A percentile compares a stretch with the other conserved stretches of the same genome.
phyloP scores from a whole-genome alignment of 2,329 filamentous ascomycete species.

The Emydomyces testavorans region DNA sequence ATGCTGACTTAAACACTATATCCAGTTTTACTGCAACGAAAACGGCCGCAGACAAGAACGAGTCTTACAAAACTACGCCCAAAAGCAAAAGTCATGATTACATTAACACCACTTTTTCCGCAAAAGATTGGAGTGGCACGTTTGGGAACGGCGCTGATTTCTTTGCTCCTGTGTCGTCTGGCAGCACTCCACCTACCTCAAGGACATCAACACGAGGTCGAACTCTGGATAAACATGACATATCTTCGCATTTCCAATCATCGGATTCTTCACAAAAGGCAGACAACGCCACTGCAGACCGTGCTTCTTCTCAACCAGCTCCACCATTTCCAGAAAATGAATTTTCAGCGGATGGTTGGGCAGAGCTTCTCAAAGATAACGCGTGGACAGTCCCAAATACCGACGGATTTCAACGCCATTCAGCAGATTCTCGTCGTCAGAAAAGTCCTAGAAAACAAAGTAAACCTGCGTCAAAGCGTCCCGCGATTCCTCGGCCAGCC shows the following conservation, averaged over 20 bases:
- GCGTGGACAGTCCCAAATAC: slow-evolving; percentile 26
- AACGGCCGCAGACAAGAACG: background rate
- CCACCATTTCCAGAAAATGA: slow-evolving; percentile 24
- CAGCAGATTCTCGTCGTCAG: slow-evolving; percentile 19
- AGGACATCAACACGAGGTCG: slow-evolving; percentile 19
- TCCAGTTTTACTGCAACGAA: slow-evolving; percentile 1
- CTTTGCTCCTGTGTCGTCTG: slow-evolving; percentile 25
- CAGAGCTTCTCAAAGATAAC: slow-evolving; percentile 27
- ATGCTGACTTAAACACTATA: background rate
- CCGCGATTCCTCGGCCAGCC: slow-evolving; percentile 25
- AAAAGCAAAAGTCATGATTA: slow-evolving; percentile 28
- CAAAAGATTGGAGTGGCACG: slow-evolving; percentile 32
- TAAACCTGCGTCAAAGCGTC: slow-evolving; percentile 22
- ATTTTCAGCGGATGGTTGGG: slow-evolving; percentile 33
- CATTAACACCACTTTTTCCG: slow-evolving; percentile 32
- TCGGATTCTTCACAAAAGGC: slow-evolving; percentile 1
- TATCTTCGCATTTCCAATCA: slow-evolving; percentile 16
- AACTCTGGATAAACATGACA: slow-evolving; percentile 18
- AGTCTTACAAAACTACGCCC: slow-evolving; percentile 14
- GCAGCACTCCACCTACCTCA: slow-evolving; percentile 16
- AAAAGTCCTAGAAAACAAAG: slow-evolving; percentile 28
- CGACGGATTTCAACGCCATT: slow-evolving; percentile 21
- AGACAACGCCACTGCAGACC: slow-evolving; percentile 4
- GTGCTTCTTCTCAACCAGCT: slow-evolving; percentile 13
- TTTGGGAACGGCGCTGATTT: slow-evolving; percentile 28